Base-by-base conservation (phyloP, 768 basidiomycete genomes). In the Calocera cornea region DNA sequence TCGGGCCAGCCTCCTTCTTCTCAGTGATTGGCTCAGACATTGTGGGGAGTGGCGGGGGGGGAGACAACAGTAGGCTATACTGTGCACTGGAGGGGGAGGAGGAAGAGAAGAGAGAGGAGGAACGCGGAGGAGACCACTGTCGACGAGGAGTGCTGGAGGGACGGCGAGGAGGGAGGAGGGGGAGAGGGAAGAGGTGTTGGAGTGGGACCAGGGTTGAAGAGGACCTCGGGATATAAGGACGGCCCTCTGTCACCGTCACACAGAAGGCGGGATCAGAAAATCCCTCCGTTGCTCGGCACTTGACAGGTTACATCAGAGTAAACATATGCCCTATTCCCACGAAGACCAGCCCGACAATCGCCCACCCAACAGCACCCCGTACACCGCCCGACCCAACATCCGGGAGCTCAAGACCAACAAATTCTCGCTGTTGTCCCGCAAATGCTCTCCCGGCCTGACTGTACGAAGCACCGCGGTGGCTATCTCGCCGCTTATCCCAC, bases 1-100 rank as follows among this genome's bases (percentile, higher is more conserved):
- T 66, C 41, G 71, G 71, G 44, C 71, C 71, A 41, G 71, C 71
- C 71, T 72, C 71, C 69, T 72, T 72, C 54, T 60, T 60, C 50
- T 69, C 70, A 33, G 71, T 60, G 41, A 54, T 66, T 12, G 68
- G 70, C 38, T 71, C 70, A 36, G 70, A 71, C 70, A 71, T 71
- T 33, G 64, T 34, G 44, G 34, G 17, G 41, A 47, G 66, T n/a
- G 33, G 22, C 17, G 34, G 34, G 31, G 3, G 12, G 34, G 14
- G 36, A 66, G 29, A 66, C 36, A 41, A 33, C 41, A 33, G 27
- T 44, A 24, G 34, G 27, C 2, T 50, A 66, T 31, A 40, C 40
- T 17, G 29, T 29, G 29, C 41, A 31, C 65, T 41, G 41, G 41
- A 31, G 47, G 60, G 49, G 22, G 41, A 40, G 34, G 8, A 17